These are phyloP conservation scores for Spencermartinsiella ligniputridi DNA, from an alignment of 1,139 yeast genomes.

Conservation along the genomic window DNA sequence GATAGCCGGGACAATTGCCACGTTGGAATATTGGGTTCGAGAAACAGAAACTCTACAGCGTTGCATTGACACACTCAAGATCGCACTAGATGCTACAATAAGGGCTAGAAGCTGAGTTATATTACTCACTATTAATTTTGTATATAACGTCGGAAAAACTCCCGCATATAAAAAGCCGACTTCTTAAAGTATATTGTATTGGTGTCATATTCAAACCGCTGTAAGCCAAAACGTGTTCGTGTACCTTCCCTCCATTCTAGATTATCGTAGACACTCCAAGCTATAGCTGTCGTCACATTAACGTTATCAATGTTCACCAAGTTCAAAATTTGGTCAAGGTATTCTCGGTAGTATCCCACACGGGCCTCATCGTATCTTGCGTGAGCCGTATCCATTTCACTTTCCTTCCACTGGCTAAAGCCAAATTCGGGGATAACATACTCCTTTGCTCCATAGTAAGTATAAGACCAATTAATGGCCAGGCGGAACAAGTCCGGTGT, in stretches of 20 bases:
- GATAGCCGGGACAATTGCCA: slow-evolving; percentile 5
- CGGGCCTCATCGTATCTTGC: slow-evolving; percentile 34
- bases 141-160: slow-evolving; percentile 18
- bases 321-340: slow-evolving; percentile 31
- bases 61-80: not conserved
- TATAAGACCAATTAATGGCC: slow-evolving; percentile 28
- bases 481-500: slow-evolving; percentile 22
- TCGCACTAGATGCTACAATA: not conserved
- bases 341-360: slow-evolving; percentile 34
- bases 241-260: slow-evolving; percentile 37
- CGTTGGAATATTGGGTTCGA: slow-evolving; percentile 1
- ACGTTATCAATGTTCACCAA: slow-evolving; percentile 31
- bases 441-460: slow-evolving; percentile 20
- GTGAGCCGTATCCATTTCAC: slow-evolving; percentile 29
- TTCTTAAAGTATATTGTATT: slow-evolving; percentile 35
- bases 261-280: slow-evolving; percentile 39
- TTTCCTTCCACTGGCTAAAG: slow-evolving; percentile 36
- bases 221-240: slow-evolving; percentile 35
- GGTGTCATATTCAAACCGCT: slow-evolving; percentile 36
- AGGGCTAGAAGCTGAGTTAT: not conserved
- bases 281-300: slow-evolving; percentile 35
- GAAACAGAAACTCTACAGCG: slow-evolving; percentile 1
- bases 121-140: not conserved
- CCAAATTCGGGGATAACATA: slow-evolving; percentile 36
- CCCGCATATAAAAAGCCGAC: slow-evolving; percentile 33